Evolutionary conservation across 2,329 filamentous ascomycete genomes (phyloP), one percentile per base, ranked within the genome.

Genomic region (Pseudopyrenochaeta lycopersici): DNA sequence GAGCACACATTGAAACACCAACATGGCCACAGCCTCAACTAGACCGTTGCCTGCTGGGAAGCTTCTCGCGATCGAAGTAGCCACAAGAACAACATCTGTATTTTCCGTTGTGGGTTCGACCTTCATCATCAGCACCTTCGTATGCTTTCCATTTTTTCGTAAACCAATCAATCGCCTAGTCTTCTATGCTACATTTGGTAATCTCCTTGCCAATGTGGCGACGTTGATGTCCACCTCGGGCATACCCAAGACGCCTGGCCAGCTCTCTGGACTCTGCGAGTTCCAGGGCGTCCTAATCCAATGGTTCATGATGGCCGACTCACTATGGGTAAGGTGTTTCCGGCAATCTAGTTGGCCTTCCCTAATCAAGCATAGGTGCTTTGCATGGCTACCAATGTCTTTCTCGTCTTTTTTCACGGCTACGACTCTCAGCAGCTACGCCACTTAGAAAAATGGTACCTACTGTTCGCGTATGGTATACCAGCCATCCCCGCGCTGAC

Each of bases 121-220:
- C 29, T 86, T 93, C 71, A 89, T 92, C 67, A 86, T 94, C 48
- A 64, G 80, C 49, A 92, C 90, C 2, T 95, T 93, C 68, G 76
- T 84, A 27, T 74, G 76, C n/a, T 90, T 88, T 29, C 82, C 81
- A 14, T 82, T 83, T 4, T 95, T 95, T 71, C 89, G 90, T 67
- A 94, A 92, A 69, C 90, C 91, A n/a, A 92, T 95, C 77, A 95
- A 95, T 69, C 84, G 91, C 15, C 82, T 96, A 0, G 88, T 94
- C 9, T 94, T 96, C 73, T 95, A 90, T 72, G 91, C 91, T 6
- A 90, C 89, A 0, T 89, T 91, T 68, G 91, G 91, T 7, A 96
- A 96, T 67, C 82, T 94, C 64, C 81, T 92, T 75, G 86, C 85
- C 56, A 94, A 92, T 71, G 83, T 91, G 15, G 90, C 88, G 1